A percentile compares a stretch with the other conserved stretches of the same genome.
Evolutionary conservation across 352 stramenopile species (phyloP).

Genomic region (Globisporangium abappressorium): DNA sequence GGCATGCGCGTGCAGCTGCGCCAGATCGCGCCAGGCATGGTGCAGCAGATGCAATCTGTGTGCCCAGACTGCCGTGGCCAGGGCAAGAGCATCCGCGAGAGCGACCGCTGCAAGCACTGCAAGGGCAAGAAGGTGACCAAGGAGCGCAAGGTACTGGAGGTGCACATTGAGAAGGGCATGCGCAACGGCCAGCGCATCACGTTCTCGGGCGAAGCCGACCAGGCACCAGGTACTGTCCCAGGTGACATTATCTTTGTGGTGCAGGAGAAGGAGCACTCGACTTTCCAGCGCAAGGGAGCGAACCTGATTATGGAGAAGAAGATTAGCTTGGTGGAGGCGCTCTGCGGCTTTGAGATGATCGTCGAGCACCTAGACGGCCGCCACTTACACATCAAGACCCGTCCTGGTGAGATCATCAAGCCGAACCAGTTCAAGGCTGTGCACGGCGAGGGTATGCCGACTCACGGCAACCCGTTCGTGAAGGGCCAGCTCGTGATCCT

Average conservation of each 20-base stretch:
- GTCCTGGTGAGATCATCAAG: constrained; percentile 92
- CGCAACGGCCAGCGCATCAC: constrained; percentile 96
- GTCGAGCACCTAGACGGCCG: constrained; percentile 92
- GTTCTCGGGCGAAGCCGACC: constrained; percentile 96
- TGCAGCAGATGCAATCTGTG: constrained; percentile 96
- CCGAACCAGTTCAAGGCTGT: constrained; percentile 93
- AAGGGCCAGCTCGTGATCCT: constrained; percentile 98
- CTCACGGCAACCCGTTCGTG: constrained; percentile 96
- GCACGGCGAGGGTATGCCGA: constrained; percentile 97
- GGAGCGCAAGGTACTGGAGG: constrained; percentile 98
- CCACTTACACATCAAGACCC: constrained; percentile 91
- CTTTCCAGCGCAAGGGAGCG: constrained; percentile 96
- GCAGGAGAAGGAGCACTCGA: constrained; percentile 95
- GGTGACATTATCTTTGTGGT: constrained; percentile 98
- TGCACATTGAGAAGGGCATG: constrained; percentile 99
- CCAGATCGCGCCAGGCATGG: constrained; percentile 98
- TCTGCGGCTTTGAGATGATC: constrained; percentile 90
- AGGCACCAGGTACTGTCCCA: constrained; percentile 89
- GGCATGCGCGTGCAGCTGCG: constrained; percentile 94
- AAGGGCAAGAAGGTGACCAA: constrained; percentile 94
- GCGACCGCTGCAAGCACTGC: constrained; percentile 91
- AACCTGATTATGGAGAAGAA: constrained; percentile 97
- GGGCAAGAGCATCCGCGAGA: constrained; percentile 94
- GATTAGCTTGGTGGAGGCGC: constrained; percentile 93
- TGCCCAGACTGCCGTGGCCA: constrained; percentile 94